phyloP scores from a whole-genome alignment of 2,329 filamentous ascomycete genomes.

The Trichophaea hybrida region DNA sequence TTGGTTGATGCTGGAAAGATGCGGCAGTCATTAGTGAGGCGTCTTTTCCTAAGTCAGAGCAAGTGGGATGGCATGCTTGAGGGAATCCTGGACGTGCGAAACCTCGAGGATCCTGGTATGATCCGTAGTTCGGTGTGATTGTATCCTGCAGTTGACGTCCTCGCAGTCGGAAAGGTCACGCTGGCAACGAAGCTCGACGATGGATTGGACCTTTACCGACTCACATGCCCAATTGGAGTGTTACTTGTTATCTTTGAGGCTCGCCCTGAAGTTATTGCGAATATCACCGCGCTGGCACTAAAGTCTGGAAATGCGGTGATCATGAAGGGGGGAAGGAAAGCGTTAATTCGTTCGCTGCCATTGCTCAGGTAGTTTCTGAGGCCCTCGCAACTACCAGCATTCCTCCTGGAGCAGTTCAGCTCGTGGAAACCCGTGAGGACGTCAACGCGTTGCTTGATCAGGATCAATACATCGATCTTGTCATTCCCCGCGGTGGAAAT shows the following conservation, averaged over 20 bases:
- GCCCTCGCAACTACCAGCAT: constrained; percentile 61
- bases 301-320: constrained; percentile 97
- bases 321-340: constrained; percentile 95
- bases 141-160: constrained; percentile 3
- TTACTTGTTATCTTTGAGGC: constrained; percentile 97
- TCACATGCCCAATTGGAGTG: constrained; percentile 92
- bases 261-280: constrained; percentile 92
- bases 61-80: constrained; percentile 98
- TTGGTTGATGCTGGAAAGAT: constrained; percentile 63
- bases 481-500: constrained; percentile 83
- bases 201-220: constrained; percentile 67
- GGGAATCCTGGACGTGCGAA: constrained; percentile 77
- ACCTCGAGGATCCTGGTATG: constrained; percentile 67
- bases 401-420: constrained; percentile 75
- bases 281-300: constrained; percentile 87
- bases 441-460: constrained; percentile 77
- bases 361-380: constrained; percentile 67
- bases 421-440: constrained; percentile 83
- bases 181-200: constrained; percentile 77
- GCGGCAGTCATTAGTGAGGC: constrained; percentile 69
- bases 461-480: constrained; percentile 80
- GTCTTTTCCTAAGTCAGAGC: constrained; percentile 73
- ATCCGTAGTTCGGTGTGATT: not conserved
- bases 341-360: constrained; percentile 83
- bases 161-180: constrained; percentile 64